A percentile compares a stretch with the other conserved stretches of the same genome.
These are phyloP conservation scores for Lactuca sativa DNA, from an alignment of 129 eudicot species.

Conservation along the genomic window DNA sequence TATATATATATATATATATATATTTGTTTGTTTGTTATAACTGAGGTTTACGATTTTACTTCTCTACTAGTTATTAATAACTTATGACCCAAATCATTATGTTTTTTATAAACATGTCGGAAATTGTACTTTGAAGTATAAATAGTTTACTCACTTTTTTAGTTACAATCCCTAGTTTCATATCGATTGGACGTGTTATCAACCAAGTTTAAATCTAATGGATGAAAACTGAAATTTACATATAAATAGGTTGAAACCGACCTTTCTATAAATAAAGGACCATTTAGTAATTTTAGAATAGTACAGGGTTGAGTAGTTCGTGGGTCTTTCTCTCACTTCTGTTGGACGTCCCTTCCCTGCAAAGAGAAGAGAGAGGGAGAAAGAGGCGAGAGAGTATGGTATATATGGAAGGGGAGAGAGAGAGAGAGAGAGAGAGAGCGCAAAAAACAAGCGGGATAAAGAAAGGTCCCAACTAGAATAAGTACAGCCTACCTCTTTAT, in stretches of 20 bases:
- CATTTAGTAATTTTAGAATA: not conserved
- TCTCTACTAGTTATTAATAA: too few relatives aligned
- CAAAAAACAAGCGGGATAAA: constrained; percentile 38
- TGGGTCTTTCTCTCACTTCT: constrained; percentile 64
- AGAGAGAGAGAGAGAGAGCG: constrained; percentile 28
- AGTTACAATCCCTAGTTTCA: not conserved
- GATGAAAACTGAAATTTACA: not conserved
- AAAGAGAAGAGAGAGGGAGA: constrained; percentile 39
- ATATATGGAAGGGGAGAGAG: not conserved
- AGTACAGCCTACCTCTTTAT: constrained; percentile 32
- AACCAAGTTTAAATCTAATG: not conserved
- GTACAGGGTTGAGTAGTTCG: constrained; percentile 42
- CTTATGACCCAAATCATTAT: too few relatives aligned
- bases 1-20: too few relatives aligned
- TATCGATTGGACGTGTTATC: not conserved
- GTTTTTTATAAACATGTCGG: too few relatives aligned
- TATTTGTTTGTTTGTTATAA: too few relatives aligned
- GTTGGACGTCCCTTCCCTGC: constrained; percentile 77
- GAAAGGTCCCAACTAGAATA: constrained; percentile 42
- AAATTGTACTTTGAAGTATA: too few relatives aligned
- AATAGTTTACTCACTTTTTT: not conserved
- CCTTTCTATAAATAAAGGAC: constrained; percentile 15
- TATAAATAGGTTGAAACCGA: not conserved
- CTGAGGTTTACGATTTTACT: too few relatives aligned
- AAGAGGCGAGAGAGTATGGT: not conserved